Base-by-base conservation (phyloP, 768 basidiomycete species). In the Tremella mesenterica region DNA sequence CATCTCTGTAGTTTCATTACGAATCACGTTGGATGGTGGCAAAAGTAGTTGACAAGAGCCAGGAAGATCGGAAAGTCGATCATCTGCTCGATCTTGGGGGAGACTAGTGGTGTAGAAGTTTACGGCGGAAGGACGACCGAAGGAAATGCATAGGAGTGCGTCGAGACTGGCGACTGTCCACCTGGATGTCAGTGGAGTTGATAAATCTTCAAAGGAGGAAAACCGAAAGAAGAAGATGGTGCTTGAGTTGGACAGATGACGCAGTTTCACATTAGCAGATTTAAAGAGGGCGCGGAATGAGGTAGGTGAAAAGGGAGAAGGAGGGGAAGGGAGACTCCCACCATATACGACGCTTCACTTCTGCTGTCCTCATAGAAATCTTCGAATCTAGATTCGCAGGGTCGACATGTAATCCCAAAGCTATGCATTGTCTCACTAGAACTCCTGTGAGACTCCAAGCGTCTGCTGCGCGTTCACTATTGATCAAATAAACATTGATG, bases 161-260 rank as follows among this genome's bases (percentile, higher is more conserved):
- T 73, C 71, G 26, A 73, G 46, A 25, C 67, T 68, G 33, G 71
- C 71, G 20, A 70, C 63, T 1, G 71, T 64, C 71, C 71, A 73
- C n/a, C n/a, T n/a, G n/a, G n/a, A n/a, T 63, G 63, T 68, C 34
- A 26, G 2, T 1, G 14, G 47, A 48, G 26, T 12, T 41, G 41
- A 2, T 26, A n/a, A 21, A 30, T 18, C n/a, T n/a, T n/a, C n/a
- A n/a, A n/a, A n/a, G n/a, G n/a, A n/a, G n/a, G n/a, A n/a, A n/a
- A n/a, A n/a, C n/a, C n/a, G n/a, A n/a, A n/a, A n/a, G n/a, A n/a
- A n/a, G n/a, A n/a, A n/a, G n/a, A n/a, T n/a, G n/a, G n/a, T n/a
- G n/a, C n/a, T n/a, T n/a, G n/a, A n/a, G n/a, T n/a, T n/a, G n/a
- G n/a, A n/a, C n/a, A n/a, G n/a, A n/a, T n/a, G n/a, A n/a, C 34